These are phyloP conservation scores for Scorias spongiosa DNA, from an alignment of 2,329 filamentous ascomycete species.

Conservation along the genomic window DNA sequence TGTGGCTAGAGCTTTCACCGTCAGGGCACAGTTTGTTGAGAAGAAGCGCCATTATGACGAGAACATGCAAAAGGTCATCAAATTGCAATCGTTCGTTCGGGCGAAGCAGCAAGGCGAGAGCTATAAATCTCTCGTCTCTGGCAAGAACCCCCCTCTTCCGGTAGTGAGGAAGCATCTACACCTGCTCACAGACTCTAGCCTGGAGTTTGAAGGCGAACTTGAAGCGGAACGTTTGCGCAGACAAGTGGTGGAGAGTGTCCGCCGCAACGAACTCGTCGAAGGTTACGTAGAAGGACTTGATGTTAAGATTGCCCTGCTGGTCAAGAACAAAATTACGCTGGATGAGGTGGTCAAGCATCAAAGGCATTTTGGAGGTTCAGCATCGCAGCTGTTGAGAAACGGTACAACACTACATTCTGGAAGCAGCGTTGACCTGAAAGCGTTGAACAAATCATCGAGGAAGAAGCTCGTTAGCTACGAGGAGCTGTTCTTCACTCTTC, in stretches of 20 bases:
- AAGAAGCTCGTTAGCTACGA: constrained; percentile 95
- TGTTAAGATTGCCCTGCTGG: constrained; percentile 93
- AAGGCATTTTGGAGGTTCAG: constrained; percentile 71
- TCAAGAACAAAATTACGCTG: constrained; percentile 98
- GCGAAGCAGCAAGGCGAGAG: constrained; percentile 93
- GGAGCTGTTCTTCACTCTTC: constrained; percentile 90
- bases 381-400: constrained; percentile 17
- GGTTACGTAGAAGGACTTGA: constrained; percentile 97
- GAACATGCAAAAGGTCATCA: constrained; percentile 98
- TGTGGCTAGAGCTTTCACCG: constrained; percentile 53
- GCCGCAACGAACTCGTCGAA: constrained; percentile 91
- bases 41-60: constrained; percentile 81
- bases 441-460: constrained; percentile 88
- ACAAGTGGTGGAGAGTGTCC: constrained; percentile 91
- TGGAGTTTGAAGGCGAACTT: constrained; percentile 97
- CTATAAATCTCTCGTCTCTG: constrained; percentile 90
- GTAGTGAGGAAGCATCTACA: constrained; percentile 98
- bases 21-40: constrained; percentile 62
- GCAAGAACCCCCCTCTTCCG: constrained; percentile 90
- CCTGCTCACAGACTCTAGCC: constrained; percentile 91
- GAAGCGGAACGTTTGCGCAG: constrained; percentile 92
- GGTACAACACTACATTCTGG: constrained; percentile 45
- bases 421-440: constrained; percentile 80
- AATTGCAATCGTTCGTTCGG: constrained; percentile 92
- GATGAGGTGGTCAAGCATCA: constrained; percentile 97